Percentiles rank a stretch among this genome's conserved stretches.
These are phyloP conservation scores for Hymenoscyphus fraxineus DNA, from an alignment of 2,329 filamentous ascomycete genomes.

Conservation along the genomic window DNA sequence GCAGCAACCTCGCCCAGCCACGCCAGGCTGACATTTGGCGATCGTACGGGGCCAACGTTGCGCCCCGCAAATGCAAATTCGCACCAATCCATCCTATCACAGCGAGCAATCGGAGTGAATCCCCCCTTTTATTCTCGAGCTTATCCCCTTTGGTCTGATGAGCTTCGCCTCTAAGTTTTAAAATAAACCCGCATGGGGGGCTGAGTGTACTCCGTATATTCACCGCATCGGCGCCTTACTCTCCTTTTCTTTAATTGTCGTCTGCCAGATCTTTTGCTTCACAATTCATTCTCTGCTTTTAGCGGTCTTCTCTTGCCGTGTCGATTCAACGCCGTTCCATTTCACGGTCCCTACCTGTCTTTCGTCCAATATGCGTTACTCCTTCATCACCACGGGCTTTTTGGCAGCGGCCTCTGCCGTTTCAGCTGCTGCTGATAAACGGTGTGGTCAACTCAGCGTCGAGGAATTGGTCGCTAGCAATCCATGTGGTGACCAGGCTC, in stretches of 20 bases:
- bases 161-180: conserved; percentile 9
- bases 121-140: background rate
- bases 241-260: background rate
- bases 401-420: conserved; percentile 20
- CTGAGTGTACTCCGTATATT: conserved; percentile 2
- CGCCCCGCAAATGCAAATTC: background rate
- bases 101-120: background rate
- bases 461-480: conserved; percentile 21
- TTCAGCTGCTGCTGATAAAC: conserved; percentile 18
- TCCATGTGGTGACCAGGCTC: conserved; percentile 22
- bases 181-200: conserved; percentile 9
- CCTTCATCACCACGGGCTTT: conserved; percentile 16
- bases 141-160: background rate
- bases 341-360: background rate
- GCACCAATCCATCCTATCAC: background rate
- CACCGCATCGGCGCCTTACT: background rate
- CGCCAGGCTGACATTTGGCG: background rate
- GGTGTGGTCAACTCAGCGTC: conserved; percentile 21
- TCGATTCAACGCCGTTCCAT: background rate
- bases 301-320: background rate
- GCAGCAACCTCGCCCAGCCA: background rate
- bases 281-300: background rate
- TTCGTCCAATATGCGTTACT: conserved; percentile 23
- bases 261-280: conserved; percentile 1
- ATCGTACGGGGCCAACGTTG: background rate